Evolutionary conservation across 306 rosid species (phyloP).

Genomic region (Lathyrus tuberosus): DNA sequence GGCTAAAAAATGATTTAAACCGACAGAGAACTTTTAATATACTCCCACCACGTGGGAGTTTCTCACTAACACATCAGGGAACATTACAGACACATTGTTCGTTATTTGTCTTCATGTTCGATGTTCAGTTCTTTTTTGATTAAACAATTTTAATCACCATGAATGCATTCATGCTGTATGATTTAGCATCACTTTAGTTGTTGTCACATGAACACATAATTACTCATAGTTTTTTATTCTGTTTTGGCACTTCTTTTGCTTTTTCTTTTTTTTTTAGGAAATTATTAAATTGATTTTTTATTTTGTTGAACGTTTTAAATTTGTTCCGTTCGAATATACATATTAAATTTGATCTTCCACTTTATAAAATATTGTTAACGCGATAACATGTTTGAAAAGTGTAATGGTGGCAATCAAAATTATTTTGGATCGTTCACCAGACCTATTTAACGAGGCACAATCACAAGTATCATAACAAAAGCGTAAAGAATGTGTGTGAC

Average conservation of each 20-base stretch:
- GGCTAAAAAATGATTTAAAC: conserved; percentile 15
- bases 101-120: conserved; percentile 3
- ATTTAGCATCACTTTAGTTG: not conserved
- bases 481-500: no score
- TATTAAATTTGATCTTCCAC: no score
- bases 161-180: conserved; percentile 7
- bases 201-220: not conserved
- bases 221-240: no score
- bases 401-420: no score
- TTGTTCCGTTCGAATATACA: no score
- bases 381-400: no score
- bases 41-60: conserved; percentile 33
- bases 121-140: not conserved
- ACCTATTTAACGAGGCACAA: no score
- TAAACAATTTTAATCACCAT: conserved; percentile 12
- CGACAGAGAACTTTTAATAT: not conserved
- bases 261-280: not conserved
- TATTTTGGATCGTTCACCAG: no score
- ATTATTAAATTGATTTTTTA: no score
- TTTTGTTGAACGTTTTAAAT: no score
- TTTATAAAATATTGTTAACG: no score
- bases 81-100: conserved; percentile 21
- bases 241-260: not conserved
- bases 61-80: conserved; percentile 20
- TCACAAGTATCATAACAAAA: no score